phyloP scores from a whole-genome alignment of 1,284 basidiomycete genomes.

The Cystobasidium sp. region DNA sequence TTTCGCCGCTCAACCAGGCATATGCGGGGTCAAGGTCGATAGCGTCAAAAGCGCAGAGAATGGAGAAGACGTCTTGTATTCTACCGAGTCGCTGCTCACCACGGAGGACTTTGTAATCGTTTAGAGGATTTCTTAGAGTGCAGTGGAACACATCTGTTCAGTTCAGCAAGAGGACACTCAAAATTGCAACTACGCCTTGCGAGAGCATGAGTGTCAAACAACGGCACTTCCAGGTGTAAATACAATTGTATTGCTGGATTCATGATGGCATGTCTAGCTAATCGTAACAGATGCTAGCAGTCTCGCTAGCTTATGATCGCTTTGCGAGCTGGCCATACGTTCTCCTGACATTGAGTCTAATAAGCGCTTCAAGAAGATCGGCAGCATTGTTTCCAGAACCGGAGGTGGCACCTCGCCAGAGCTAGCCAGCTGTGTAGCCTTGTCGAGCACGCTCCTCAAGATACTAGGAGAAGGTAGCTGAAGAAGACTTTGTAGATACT shows the following conservation, averaged over 20 bases:
- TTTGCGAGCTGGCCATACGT: not conserved
- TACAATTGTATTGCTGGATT: no score
- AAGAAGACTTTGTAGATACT: not conserved
- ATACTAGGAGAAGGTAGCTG: not conserved
- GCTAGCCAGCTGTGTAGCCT: not conserved
- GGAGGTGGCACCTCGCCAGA: not conserved
- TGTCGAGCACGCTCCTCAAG: not conserved
- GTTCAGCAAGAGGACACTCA: no score
- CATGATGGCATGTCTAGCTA: no score
- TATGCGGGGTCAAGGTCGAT: constrained; percentile 58
- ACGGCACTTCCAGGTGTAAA: no score
- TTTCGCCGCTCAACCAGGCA: constrained; percentile 66
- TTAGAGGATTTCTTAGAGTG: constrained; percentile 1
- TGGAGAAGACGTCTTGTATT: constrained; percentile 70
- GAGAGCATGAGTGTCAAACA: no score
- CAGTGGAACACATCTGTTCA: not conserved
- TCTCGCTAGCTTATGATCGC: constrained; percentile 2
- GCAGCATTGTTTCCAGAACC: not conserved
- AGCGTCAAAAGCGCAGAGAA: constrained; percentile 66
- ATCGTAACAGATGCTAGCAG: not conserved
- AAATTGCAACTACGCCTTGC: no score
- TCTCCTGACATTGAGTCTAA: not conserved
- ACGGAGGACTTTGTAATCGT: constrained; percentile 51
- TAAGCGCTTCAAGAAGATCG: constrained; percentile 2
- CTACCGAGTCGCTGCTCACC: constrained; percentile 68